Base-by-base conservation (phyloP, 192 early-diverging fungal species). In the Spizellomyces sp. region DNA sequence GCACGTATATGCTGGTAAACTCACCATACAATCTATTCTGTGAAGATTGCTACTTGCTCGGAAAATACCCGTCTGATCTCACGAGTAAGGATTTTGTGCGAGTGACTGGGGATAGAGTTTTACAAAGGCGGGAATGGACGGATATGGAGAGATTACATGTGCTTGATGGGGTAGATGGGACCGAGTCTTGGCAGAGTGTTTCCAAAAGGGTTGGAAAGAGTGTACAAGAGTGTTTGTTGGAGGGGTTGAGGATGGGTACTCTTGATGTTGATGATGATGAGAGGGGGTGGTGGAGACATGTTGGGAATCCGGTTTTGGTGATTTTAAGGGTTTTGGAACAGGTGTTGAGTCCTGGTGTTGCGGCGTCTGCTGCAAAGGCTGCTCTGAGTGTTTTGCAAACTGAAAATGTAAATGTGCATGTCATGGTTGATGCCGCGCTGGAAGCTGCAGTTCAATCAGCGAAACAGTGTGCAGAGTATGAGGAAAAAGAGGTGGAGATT, bases 271-370 rank as follows among this genome's bases (percentile, higher is more conserved):
- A 43, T 17, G 19, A 47, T 19, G 48, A 9, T 36, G 69, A 42
- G 41, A 8, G 14, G 45, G 41, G 7, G 10, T 14, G 17, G 9
- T n/a, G 5, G 15, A 8, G 48, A 17, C 6, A 17, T 17, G 54
- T 56, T 8, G 27, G 36, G 9, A 73, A 75, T 46, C 73, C 73
- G 41, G 22, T 75, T 8, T 68, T 75, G 73, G 27, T 8, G 15
- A 44, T 75, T 42, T 6, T 75, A 14, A 42, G 42, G 12, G n/a
- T 59, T 5, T 17, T 69, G 21, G 43, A 43, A 15, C 9, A 21
- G 8, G 66, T 45, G 5, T 57, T 75, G 9, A 61, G 48, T 14
- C 73, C 73, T 14, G 66, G 66, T 6, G 46, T 75, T 41, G 73
- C 73, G 41, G 65, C 66, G 10, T 65, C 8, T 7, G 44, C 45